These are phyloP conservation scores for Pythium vanterpoolii DNA, from an alignment of 352 stramenopile species.

Conservation along the genomic window DNA sequence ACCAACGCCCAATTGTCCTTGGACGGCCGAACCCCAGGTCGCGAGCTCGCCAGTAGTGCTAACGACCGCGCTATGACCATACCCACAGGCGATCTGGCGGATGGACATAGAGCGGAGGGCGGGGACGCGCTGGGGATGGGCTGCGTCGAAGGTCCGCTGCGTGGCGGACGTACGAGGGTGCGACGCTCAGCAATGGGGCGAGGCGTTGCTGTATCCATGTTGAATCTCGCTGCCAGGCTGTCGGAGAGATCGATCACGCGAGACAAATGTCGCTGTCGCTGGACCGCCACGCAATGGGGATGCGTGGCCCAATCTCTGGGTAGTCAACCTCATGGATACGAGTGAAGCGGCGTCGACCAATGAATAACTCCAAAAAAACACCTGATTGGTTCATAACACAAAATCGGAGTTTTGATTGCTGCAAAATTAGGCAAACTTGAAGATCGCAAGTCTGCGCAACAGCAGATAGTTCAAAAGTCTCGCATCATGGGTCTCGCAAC, in stretches of 20 bases:
- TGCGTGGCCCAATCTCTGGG: conserved; percentile 8
- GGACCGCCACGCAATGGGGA: background rate
- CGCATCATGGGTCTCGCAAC: conserved; percentile 20
- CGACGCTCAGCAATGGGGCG: too few relatives aligned
- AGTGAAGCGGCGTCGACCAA: conserved; percentile 7
- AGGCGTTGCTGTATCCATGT: too few relatives aligned
- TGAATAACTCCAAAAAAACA: background rate
- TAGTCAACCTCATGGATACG: background rate
- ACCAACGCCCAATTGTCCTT: conserved; percentile 88
- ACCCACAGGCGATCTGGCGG: conserved; percentile 60
- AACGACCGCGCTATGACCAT: conserved; percentile 88
- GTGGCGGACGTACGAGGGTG: conserved; percentile 37
- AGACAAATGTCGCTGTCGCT: background rate
- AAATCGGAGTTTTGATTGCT: background rate
- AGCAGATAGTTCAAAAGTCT: too few relatives aligned
- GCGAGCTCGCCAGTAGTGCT: conserved; percentile 73
- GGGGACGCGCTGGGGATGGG: conserved; percentile 56
- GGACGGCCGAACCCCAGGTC: conserved; percentile 82
- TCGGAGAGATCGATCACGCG: background rate
- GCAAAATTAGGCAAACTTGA: background rate
- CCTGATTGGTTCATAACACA: background rate
- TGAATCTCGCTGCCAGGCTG: background rate
- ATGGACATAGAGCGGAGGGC: conserved; percentile 44
- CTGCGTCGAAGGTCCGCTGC: conserved; percentile 59
- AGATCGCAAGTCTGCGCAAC: too few relatives aligned